Evolutionary conservation across 1,139 yeast species (phyloP).

Genomic region (Pneumocystis jirovecii): DNA sequence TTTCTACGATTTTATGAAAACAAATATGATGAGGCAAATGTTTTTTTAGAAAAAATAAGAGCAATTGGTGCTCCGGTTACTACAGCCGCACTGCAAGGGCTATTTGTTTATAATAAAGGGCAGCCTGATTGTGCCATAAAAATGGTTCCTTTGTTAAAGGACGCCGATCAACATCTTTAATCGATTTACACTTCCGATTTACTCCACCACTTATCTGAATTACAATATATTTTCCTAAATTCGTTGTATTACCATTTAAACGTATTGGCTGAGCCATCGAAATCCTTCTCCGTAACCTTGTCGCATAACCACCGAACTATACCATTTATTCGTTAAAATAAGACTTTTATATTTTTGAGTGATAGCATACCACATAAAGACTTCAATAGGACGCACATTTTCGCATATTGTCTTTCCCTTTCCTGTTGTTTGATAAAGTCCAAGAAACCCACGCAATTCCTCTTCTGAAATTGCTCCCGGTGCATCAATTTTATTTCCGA

Average conservation of each 20-base stretch:
- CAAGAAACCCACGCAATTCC: conserved; percentile 82
- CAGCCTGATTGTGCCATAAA: conserved; percentile 63
- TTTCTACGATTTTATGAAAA: conserved; percentile 68
- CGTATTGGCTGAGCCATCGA: conserved; percentile 46
- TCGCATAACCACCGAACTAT: conserved; percentile 58
- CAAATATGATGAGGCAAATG: conserved; percentile 42
- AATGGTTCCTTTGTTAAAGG: conserved; percentile 31
- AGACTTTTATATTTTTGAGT: conserved; percentile 70
- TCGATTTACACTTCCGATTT: background rate
- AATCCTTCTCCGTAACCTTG: conserved; percentile 85
- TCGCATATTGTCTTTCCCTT: conserved; percentile 62
- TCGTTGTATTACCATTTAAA: conserved; percentile 4
- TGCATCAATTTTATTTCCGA: conserved; percentile 94
- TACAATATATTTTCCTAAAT: background rate
- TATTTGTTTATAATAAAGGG: conserved; percentile 81
- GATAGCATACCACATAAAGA: conserved; percentile 92
- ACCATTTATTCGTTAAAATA: conserved; percentile 74
- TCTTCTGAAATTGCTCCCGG: conserved; percentile 90
- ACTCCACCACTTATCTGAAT: background rate
- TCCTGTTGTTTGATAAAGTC: conserved; percentile 64
- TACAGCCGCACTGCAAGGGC: conserved; percentile 90
- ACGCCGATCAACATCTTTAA: background rate
- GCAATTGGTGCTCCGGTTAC: conserved; percentile 48
- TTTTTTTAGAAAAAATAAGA: conserved; percentile 41
- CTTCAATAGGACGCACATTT: conserved; percentile 81